Percentiles rank a stretch among this genome's conserved stretches.
These are phyloP conservation scores for Mycena capillaripes DNA, from an alignment of 768 basidiomycete genomes.

Conservation along the genomic window DNA sequence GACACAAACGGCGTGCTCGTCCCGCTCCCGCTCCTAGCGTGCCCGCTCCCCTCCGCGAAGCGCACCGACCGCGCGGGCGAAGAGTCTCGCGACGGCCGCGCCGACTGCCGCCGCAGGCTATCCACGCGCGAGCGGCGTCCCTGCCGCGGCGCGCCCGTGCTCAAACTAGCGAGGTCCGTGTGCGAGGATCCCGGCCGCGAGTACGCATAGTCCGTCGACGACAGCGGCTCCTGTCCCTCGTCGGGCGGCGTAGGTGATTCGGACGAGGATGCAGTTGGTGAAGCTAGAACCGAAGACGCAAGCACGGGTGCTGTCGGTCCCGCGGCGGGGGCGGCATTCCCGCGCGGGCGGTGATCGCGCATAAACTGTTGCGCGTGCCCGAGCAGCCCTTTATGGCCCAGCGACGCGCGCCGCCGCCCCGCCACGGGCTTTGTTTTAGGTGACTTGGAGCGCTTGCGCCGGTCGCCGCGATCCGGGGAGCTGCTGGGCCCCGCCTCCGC, in stretches of 20 bases:
- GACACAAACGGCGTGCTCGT: slow-evolving; percentile 33
- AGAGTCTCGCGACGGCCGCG: slow-evolving; percentile 37
- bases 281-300: background rate
- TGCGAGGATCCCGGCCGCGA: background rate
- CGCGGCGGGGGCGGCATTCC: background rate
- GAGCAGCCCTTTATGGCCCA: slow-evolving; percentile 28
- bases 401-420: slow-evolving; percentile 18
- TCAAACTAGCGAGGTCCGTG: background rate
- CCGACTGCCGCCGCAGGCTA: slow-evolving; percentile 28
- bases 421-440: slow-evolving; percentile 38
- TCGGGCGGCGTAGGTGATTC: slow-evolving; percentile 11
- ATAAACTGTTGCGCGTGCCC: slow-evolving; percentile 30
- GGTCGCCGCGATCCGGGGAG: slow-evolving; percentile 26
- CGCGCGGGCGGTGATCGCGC: slow-evolving; percentile 22
- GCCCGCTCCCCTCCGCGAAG: slow-evolving; percentile 39
- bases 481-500: slow-evolving; percentile 21
- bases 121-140: slow-evolving; percentile 37
- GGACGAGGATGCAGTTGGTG: background rate
- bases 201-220: slow-evolving; percentile 33
- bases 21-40: slow-evolving; percentile 29
- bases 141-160: slow-evolving; percentile 9
- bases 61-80: slow-evolving; percentile 49
- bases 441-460: slow-evolving; percentile 44
- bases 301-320: background rate
- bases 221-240: background rate